phyloP scores from a whole-genome alignment of 202 grass and related monocot genomes.

The Schoenoplectus tabernaemontani region DNA sequence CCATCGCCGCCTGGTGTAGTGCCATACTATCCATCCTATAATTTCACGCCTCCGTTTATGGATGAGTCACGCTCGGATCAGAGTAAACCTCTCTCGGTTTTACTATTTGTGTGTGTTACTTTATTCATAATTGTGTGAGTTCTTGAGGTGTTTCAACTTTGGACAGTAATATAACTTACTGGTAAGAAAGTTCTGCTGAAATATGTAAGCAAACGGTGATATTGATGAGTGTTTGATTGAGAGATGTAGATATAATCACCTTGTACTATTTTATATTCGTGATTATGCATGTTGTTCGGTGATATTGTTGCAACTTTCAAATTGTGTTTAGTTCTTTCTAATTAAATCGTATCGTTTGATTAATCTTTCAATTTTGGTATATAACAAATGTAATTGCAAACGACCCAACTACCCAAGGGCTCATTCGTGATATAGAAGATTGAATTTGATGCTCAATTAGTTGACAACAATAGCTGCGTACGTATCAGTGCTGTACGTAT shows the following conservation, averaged over 20 bases:
- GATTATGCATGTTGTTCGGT: neutral
- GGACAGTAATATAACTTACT: neutral
- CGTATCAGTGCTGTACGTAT: neutral
- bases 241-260: neutral
- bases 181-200: neutral
- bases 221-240: neutral
- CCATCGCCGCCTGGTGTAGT: neutral
- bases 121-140: neutral
- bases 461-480: neutral
- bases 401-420: no score
- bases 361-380: neutral
- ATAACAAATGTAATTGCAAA: neutral
- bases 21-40: neutral
- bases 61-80: neutral
- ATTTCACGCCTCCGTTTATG: neutral
- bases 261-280: neutral
- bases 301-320: neutral
- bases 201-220: neutral
- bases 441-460: neutral
- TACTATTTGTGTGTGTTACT: neutral
- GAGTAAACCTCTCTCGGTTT: neutral
- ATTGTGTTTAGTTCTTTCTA: neutral
- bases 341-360: neutral
- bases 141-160: neutral
- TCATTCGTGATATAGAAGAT: no score